A percentile compares a stretch with the other conserved stretches of the same genome.
phyloP scores from a whole-genome alignment of 805 yeast genomes.

The Blastobotrys attinorum region DNA sequence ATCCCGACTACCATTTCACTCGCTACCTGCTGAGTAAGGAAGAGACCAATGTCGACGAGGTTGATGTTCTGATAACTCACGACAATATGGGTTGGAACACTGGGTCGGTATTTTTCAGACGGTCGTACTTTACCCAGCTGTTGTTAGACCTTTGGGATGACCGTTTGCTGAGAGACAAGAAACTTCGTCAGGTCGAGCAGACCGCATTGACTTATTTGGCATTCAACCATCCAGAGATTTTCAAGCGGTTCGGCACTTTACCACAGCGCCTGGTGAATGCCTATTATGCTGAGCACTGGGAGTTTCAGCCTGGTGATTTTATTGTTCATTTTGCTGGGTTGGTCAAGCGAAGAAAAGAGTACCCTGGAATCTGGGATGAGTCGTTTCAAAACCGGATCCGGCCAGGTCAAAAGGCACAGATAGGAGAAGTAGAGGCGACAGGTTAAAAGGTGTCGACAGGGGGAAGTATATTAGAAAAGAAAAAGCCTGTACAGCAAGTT shows the following conservation, averaged over 20 bases:
- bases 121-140: constrained; percentile 18
- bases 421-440: no score
- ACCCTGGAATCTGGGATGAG: background rate
- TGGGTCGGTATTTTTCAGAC: constrained; percentile 27
- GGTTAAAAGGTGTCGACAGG: no score
- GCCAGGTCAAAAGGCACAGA: no score
- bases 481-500: no score
- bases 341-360: background rate
- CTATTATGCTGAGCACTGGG: constrained; percentile 14
- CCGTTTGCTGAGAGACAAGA: constrained; percentile 12
- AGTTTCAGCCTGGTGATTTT: constrained; percentile 22
- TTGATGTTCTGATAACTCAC: constrained; percentile 24
- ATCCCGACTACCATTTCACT: constrained; percentile 9
- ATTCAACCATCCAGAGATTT: constrained; percentile 14
- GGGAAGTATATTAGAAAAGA: no score
- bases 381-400: background rate
- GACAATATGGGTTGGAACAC: constrained; percentile 26
- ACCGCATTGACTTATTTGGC: constrained; percentile 19
- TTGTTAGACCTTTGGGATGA: constrained; percentile 28
- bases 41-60: constrained; percentile 16
- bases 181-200: constrained; percentile 20
- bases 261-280: constrained; percentile 27
- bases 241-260: constrained; percentile 22
- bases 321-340: constrained; percentile 26
- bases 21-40: constrained; percentile 6